These are phyloP conservation scores for Ustilago shanxiensis DNA, from an alignment of 1,284 basidiomycete genomes.

Conservation along the genomic window DNA sequence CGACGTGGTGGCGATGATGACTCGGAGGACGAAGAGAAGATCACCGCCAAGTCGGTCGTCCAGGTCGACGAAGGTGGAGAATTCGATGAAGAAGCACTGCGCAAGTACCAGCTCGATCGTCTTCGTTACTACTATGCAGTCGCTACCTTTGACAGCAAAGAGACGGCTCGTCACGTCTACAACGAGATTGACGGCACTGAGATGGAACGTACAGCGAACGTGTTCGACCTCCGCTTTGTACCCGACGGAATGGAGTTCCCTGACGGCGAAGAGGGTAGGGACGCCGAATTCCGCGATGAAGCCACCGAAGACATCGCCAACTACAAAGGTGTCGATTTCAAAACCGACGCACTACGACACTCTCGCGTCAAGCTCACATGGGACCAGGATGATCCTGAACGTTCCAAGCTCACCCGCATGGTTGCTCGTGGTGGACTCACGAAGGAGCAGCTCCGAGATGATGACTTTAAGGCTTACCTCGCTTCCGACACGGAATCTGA, in stretches of 20 bases:
- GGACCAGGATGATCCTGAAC: conserved; percentile 97
- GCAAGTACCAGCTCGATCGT: conserved; percentile 93
- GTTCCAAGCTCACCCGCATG: conserved; percentile 76
- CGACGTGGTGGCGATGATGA: conserved; percentile 74
- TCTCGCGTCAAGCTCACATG: conserved; percentile 98
- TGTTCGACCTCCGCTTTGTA: conserved; percentile 83
- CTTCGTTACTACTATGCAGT: conserved; percentile 97
- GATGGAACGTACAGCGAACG: conserved; percentile 94
- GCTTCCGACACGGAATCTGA: conserved; percentile 64
- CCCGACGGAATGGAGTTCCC: conserved; percentile 85
- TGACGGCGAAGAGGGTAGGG: conserved; percentile 79
- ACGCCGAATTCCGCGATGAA: conserved; percentile 77
- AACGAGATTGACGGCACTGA: conserved; percentile 93
- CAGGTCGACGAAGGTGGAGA: conserved; percentile 69
- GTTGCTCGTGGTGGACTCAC: conserved; percentile 46
- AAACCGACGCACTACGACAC: conserved; percentile 94
- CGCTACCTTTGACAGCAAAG: conserved; percentile 85
- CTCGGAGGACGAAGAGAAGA: conserved; percentile 73
- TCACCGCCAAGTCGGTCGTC: conserved; percentile 69
- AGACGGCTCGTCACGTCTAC: conserved; percentile 85
- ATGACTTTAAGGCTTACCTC: conserved; percentile 68
- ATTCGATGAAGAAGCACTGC: conserved; percentile 83
- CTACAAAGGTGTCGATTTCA: conserved; percentile 89
- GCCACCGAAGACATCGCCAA: conserved; percentile 76
- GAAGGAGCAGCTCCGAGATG: conserved; percentile 61